These are phyloP conservation scores for Acanthamoeba rhysodes DNA, from an alignment of 208 protist species.

Conservation along the genomic window DNA sequence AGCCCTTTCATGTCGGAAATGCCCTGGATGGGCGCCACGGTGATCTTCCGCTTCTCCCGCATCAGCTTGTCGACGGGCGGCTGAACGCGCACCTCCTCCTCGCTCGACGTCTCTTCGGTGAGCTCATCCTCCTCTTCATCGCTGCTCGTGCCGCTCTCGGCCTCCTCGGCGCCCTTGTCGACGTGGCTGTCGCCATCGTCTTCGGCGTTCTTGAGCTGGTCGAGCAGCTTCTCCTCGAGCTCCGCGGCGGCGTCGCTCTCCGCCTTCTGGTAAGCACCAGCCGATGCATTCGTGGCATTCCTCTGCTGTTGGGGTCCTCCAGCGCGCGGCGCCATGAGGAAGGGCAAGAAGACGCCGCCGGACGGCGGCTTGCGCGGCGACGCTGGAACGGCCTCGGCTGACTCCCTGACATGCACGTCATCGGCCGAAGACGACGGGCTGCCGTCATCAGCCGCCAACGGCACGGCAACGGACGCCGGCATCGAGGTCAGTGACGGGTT, in stretches of 20 bases:
- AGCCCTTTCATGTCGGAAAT: not conserved
- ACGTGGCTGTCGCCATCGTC: not conserved
- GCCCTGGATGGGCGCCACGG: not conserved
- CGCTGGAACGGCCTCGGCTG: not conserved
- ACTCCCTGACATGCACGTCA: not conserved
- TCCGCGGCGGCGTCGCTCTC: not conserved
- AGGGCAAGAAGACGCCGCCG: not conserved
- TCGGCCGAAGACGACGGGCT: not conserved
- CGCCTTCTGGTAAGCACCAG: not conserved
- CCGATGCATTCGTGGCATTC: not conserved
- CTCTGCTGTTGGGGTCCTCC: not conserved
- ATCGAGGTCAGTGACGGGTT: not conserved
- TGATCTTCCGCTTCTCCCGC: conserved; percentile 9
- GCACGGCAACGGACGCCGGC: not conserved
- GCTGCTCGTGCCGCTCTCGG: not conserved
- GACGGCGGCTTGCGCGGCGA: conserved; percentile 5
- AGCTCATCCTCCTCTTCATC: not conserved
- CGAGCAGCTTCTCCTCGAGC: not conserved
- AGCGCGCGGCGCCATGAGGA: not conserved
- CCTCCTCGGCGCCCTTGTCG: not conserved
- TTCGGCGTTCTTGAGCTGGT: not conserved
- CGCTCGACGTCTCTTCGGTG: not conserved
- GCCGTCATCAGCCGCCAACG: not conserved
- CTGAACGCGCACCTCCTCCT: not conserved
- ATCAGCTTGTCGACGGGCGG: not conserved